These are phyloP conservation scores for Neonectria coccinea DNA, from an alignment of 2,329 filamentous ascomycete species.

Conservation along the genomic window DNA sequence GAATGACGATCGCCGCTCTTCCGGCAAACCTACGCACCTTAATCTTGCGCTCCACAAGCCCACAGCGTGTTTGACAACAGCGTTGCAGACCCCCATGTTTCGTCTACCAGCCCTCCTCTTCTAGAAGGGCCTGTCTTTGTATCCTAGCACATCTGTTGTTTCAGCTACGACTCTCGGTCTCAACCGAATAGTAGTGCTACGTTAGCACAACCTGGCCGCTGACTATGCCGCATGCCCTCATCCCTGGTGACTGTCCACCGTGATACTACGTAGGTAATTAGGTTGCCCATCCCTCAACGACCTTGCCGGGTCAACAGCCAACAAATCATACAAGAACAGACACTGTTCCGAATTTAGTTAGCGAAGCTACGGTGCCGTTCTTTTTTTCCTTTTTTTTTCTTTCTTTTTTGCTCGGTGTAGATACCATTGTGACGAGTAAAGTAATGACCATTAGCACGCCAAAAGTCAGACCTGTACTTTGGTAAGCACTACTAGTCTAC, in stretches of 20 bases:
- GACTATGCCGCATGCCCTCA: background rate
- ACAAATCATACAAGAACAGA: too few relatives aligned
- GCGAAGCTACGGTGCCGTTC: too few relatives aligned
- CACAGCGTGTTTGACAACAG: background rate
- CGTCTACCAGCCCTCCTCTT: background rate
- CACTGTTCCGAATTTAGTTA: too few relatives aligned
- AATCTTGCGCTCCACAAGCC: background rate
- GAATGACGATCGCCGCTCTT: constrained; percentile 2
- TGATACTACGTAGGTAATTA: too few relatives aligned
- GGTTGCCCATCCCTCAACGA: too few relatives aligned
- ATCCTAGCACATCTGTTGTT: background rate
- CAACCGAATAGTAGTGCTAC: background rate
- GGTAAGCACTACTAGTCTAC: too few relatives aligned
- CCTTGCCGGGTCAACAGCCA: too few relatives aligned
- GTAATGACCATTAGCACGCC: background rate
- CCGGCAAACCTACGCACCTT: background rate
- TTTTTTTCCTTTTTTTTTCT: too few relatives aligned
- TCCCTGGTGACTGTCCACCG: too few relatives aligned
- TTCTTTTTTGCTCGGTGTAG: too few relatives aligned
- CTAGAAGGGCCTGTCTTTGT: background rate
- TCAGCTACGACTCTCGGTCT: background rate
- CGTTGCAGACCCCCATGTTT: background rate
- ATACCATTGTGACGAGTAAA: too few relatives aligned
- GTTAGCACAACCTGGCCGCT: background rate
- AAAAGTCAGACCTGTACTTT: background rate